Evolutionary conservation across 2,329 filamentous ascomycete genomes (phyloP), one percentile per base, ranked within the genome.

Genomic region (Cladosporium halotolerans): DNA sequence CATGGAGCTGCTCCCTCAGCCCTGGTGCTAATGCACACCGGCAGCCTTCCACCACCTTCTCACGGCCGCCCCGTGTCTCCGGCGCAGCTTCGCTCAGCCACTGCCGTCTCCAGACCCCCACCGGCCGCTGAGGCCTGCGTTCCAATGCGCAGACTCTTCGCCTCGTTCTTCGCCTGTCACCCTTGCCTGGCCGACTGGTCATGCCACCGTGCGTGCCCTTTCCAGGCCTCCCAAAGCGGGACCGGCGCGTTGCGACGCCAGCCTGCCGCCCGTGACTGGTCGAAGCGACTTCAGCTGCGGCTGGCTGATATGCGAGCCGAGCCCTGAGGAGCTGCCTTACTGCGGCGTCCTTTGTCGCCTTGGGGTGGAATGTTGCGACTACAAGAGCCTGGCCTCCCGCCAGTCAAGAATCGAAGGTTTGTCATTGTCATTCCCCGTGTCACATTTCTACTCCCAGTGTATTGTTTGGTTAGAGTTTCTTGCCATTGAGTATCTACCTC

Each of bases 251-350:
- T 42, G 48, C 48, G 48, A 28, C 31, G 47, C 47, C 39, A 38
- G 23, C 47, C 18, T 50, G 40, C 32, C 40, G 31, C 16, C 44
- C 13, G 11, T 51, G 18, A 51, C 39, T 51, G 48, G 48, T 32
- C 33, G 18, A 41, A 3, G 14, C 34, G 40, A 43, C 48, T 44
- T 51, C 48, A 51, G 48, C 48, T 51, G 48, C 48, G 48, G 48
- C 48, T 51, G 48, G 48, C 48, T 43, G 48, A 44, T 34, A 44
- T 51, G 41, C 48, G 43, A 51, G 48, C 18, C 48, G 40, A 43
- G 47, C 47, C 34, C 16, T 41, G 31, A 13, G 28, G 38, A 39
- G 44, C 44, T 34, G 31, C 44, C 14, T 18, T 28, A 28, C 23
- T 28, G 23, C 23, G 23, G 23, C 31, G 9, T 40, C n/a, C n/a